A percentile compares a stretch with the other conserved stretches of the same genome.
Evolutionary conservation across 2,329 filamentous ascomycete species (phyloP).

Genomic region (Hawksworthiomyces lignivorus): DNA sequence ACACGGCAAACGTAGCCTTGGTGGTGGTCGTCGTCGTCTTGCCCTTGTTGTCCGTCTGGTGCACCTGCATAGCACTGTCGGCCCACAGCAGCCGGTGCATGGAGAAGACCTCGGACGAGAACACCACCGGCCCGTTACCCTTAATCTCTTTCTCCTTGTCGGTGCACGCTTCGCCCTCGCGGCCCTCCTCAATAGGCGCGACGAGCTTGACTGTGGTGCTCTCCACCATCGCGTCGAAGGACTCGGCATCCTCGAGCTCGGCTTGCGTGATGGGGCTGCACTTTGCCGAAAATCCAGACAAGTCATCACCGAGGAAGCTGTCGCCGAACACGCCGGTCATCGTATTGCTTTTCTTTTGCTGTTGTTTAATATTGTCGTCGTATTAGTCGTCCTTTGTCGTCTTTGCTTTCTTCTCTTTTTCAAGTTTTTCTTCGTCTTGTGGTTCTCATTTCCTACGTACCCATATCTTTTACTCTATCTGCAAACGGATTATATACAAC

Average conservation of each 20-base stretch:
- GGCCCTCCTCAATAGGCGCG: background rate
- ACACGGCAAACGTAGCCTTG: slow-evolving; percentile 6
- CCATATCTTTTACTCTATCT: no score
- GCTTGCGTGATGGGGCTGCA: background rate
- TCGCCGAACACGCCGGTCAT: background rate
- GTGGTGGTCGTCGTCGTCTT: background rate
- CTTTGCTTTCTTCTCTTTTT: no score
- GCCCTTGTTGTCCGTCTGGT: background rate
- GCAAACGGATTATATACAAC: no score
- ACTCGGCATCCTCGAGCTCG: background rate
- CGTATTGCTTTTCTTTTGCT: background rate
- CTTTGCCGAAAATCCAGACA: background rate
- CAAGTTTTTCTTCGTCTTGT: no score
- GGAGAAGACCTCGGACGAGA: slow-evolving; percentile 1
- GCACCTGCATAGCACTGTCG: background rate
- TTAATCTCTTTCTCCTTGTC: background rate
- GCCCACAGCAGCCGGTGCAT: slow-evolving; percentile 10
- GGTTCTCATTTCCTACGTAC: no score
- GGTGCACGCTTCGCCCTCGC: background rate
- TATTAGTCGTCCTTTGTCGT: no score
- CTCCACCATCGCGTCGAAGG: background rate
- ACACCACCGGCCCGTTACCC: background rate
- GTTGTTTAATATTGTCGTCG: background rate
- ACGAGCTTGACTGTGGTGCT: background rate
- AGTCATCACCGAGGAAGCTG: background rate